phyloP scores from a whole-genome alignment of 305 asterid species.

The Fraxinus latifolia region DNA sequence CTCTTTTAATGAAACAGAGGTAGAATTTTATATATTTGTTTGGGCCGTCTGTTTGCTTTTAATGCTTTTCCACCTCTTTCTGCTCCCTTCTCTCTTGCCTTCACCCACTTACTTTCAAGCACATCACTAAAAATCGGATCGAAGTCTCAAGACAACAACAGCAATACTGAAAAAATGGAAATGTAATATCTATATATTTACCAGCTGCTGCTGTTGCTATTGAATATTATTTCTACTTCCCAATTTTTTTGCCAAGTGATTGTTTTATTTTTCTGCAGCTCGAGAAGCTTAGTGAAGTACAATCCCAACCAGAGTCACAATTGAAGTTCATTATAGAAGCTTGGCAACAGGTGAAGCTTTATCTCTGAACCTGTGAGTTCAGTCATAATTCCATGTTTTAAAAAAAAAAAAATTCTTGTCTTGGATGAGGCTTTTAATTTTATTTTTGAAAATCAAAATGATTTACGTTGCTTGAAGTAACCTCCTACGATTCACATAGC shows the following conservation, averaged over 20 bases:
- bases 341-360: constrained; percentile 73
- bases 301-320: constrained; percentile 74
- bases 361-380: neutral
- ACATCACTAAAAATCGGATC: neutral
- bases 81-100: too few species aligned
- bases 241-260: neutral
- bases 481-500: neutral
- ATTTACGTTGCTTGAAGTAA: neutral
- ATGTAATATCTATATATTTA: neutral
- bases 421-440: constrained; percentile 1
- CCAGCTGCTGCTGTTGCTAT: neutral
- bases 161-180: neutral
- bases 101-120: neutral
- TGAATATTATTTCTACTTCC: neutral
- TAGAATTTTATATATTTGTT: too few species aligned
- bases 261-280: constrained; percentile 45
- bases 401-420: neutral
- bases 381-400: neutral
- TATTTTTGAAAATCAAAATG: constrained; percentile 8
- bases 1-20: too few species aligned
- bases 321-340: constrained; percentile 79
- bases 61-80: too few species aligned
- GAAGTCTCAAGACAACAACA: neutral
- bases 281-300: constrained; percentile 76
- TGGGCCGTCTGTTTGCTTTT: too few species aligned